These are phyloP conservation scores for Russula vinacea DNA, from an alignment of 768 basidiomycete genomes.

Conservation along the genomic window DNA sequence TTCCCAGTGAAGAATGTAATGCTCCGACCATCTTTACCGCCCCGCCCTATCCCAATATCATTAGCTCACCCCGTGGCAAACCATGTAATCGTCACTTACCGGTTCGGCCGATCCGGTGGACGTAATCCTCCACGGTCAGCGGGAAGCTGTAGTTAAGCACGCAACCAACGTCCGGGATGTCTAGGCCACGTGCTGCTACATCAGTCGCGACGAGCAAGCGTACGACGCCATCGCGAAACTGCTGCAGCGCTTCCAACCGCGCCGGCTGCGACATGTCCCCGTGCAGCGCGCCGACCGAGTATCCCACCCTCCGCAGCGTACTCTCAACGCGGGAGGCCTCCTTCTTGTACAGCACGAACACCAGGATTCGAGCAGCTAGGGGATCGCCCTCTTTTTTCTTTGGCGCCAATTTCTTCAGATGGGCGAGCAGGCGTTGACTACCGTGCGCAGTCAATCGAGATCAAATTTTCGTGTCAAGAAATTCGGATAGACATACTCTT, in stretches of 20 bases:
- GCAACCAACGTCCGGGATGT: slow-evolving; percentile 92
- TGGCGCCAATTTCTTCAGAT: slow-evolving; percentile 53
- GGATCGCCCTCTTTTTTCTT: slow-evolving; percentile 55
- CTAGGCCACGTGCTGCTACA: slow-evolving; percentile 93
- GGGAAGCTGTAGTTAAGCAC: slow-evolving; percentile 99
- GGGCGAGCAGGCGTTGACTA: slow-evolving; percentile 59
- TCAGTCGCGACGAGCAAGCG: slow-evolving; percentile 92
- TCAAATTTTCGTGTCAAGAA: not conserved
- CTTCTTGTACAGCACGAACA: slow-evolving; percentile 97
- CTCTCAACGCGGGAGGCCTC: slow-evolving; percentile 89
- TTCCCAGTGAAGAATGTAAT: slow-evolving; percentile 98
- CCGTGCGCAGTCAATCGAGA: not conserved
- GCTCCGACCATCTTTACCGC: slow-evolving; percentile 83
- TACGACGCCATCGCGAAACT: slow-evolving; percentile 79
- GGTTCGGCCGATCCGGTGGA: slow-evolving; percentile 87
- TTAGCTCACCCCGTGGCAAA: too few relatives aligned
- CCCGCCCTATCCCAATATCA: slow-evolving; percentile 58
- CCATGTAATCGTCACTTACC: slow-evolving; percentile 43
- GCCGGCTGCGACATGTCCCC: slow-evolving; percentile 87
- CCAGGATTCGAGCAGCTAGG: slow-evolving; percentile 71
- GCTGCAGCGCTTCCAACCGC: slow-evolving; percentile 80
- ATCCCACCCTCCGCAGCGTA: slow-evolving; percentile 70
- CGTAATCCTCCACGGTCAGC: slow-evolving; percentile 89
- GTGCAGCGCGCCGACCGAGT: slow-evolving; percentile 77
- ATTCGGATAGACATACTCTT: slow-evolving; percentile 59